phyloP scores from a whole-genome alignment of 2,329 filamentous ascomycete species.

The Tolypocladium ophioglossoides region DNA sequence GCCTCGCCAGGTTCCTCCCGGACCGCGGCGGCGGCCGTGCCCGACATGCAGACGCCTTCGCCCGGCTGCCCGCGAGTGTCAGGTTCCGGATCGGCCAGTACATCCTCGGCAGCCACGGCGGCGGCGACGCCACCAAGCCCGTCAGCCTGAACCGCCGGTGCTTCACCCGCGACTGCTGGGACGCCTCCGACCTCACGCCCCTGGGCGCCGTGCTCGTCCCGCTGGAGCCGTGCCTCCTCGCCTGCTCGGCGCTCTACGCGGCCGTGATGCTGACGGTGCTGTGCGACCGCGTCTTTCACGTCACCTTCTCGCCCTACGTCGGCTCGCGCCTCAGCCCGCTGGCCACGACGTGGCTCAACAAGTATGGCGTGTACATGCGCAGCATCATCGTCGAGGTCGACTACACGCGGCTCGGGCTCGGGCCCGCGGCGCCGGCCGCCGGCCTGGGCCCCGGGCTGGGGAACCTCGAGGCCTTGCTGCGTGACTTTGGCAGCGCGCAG shows the following conservation, averaged over 20 bases:
- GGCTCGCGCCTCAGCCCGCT: conserved; percentile 20
- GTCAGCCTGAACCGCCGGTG: conserved; percentile 16
- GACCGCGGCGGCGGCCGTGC: conserved; percentile 5
- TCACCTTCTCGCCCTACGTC: conserved; percentile 26
- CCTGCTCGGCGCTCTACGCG: conserved; percentile 24
- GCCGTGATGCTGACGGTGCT: conserved; percentile 26
- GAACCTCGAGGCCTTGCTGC: conserved; percentile 15
- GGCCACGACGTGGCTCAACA: conserved; percentile 22
- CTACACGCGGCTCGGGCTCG: conserved; percentile 25
- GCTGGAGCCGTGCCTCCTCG: conserved; percentile 15
- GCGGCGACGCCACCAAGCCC: conserved; percentile 8
- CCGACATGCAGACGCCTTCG: conserved; percentile 5
- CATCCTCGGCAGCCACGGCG: conserved; percentile 8
- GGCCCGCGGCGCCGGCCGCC: conserved; percentile 12
- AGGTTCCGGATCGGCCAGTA: conserved; percentile 16
- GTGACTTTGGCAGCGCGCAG: conserved; percentile 16
- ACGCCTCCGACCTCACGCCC: conserved; percentile 18
- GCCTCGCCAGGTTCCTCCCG: conserved; percentile 12
- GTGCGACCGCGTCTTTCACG: conserved; percentile 23
- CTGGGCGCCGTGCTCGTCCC: conserved; percentile 14
- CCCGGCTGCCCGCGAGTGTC: conserved; percentile 14
- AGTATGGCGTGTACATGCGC: conserved; percentile 24
- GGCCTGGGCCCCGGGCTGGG: conserved; percentile 13
- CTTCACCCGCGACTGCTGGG: conserved; percentile 23
- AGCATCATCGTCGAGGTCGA: conserved; percentile 30